Conservation (phyloP, 2,329 filamentous ascomycete species). For the Aspergillus fischeri region DNA sequence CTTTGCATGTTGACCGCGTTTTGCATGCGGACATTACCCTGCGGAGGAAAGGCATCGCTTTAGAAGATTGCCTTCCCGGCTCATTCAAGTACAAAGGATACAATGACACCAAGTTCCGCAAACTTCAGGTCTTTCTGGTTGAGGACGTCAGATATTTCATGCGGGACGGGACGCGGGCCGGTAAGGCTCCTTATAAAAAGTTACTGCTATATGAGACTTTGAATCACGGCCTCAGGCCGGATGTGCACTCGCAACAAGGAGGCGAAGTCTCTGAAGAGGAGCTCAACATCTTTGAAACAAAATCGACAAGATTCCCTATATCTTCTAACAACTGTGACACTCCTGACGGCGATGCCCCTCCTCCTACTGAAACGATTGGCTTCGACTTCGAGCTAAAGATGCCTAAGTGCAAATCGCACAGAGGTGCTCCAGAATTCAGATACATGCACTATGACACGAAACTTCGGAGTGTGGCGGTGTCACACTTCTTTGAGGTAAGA, state of each 20-base stretch:
- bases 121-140: not conserved
- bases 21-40: constrained; percentile 6
- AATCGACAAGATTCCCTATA: not conserved
- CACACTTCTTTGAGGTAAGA: constrained; percentile 15
- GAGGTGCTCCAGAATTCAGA: constrained; percentile 1
- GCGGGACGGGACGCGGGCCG: too few species aligned
- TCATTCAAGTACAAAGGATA: not conserved
- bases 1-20: constrained; percentile 5
- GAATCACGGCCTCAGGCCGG: too few species aligned
- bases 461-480: constrained; percentile 9
- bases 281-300: not conserved
- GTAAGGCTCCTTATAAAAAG: not conserved
- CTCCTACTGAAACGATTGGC: not conserved
- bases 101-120: not conserved
- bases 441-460: constrained; percentile 13
- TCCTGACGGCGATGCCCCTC: not conserved
- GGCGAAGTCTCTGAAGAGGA: not conserved
- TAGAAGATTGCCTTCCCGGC: not conserved
- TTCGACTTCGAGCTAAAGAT: constrained; percentile 8
- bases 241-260: not conserved
- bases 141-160: not conserved
- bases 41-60: constrained; percentile 6
- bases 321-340: not conserved
- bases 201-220: not conserved
- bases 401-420: constrained; percentile 9